Base-by-base conservation (phyloP, 306 rosid genomes). In the Argentina anserina region DNA sequence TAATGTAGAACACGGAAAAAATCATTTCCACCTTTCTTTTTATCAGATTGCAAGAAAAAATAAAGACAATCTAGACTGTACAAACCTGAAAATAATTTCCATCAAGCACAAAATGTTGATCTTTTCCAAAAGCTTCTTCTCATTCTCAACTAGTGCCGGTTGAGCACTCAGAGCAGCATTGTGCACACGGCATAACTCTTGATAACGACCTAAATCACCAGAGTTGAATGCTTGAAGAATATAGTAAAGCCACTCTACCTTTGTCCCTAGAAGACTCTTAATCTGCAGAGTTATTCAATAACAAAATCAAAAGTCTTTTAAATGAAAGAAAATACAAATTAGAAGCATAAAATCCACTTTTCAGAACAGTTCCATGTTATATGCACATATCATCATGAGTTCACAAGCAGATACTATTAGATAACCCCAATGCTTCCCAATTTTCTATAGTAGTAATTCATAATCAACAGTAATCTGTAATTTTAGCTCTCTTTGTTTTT, bases 171-270 rank as follows among this genome's bases (percentile, higher is more conserved):
- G 74, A 79, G 99, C 90, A 84, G 87, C 80, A 86, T 87, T 92
- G 82, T 95, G 97, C 68, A 95, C 96, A 56, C 66, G 90, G 64
- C 99, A 95, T 70, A 92, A 75, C 78, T 95, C 97, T 87, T 95
- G 97, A 85, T 95, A 95, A 69, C 97, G 80, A 56, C 77, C 89
- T 81, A 95, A 84, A 84, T 95, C 97, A 55, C 99, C 99, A 71
- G 92, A 78, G 84, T 95, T 95, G 80, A 95, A 95, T 26, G 97
- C 97, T 89, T 95, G 89, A 78, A 95, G 86, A 75, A 95, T 95
- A 71, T 90, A 92, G 90, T 92, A 95, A 61, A 95, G 99, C 99
- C 99, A 95, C 86, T 95, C 97, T 71, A 95, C 99, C 89, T 95
- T 92, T 78, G 97, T 88, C 79, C 92, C 96, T 1, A 84, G 76